Evolutionary conservation across 2,329 filamentous ascomycete genomes (phyloP).

Genomic region (Talaromyces sp.): DNA sequence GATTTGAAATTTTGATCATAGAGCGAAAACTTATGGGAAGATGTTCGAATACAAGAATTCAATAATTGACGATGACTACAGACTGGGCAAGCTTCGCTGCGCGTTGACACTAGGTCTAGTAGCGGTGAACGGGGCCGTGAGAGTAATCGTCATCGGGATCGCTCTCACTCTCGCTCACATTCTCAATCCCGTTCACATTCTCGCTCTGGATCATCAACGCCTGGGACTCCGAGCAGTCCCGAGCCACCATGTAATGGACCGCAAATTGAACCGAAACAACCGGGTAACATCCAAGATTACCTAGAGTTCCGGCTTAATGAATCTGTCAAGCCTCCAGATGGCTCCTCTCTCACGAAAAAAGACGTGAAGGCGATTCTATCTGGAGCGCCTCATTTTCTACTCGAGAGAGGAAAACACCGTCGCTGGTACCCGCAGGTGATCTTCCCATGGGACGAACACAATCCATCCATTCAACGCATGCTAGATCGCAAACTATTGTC

Average conservation of each 20-base stretch:
- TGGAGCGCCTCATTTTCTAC: conserved; percentile 48
- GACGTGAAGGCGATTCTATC: conserved; percentile 47
- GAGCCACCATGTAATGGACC: conserved; percentile 10
- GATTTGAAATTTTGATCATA: neutral
- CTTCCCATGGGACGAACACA: conserved; percentile 48
- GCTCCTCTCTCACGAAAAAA: conserved; percentile 30
- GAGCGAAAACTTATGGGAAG: too few relatives aligned
- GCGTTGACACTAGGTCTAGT: neutral
- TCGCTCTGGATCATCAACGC: conserved; percentile 4
- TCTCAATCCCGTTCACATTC: neutral
- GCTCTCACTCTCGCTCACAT: neutral
- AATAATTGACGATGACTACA: neutral
- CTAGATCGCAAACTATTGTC: conserved; percentile 43
- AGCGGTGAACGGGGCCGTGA: conserved; percentile 1
- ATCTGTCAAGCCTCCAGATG: conserved; percentile 1
- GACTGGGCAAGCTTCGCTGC: neutral
- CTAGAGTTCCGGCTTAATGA: conserved; percentile 27
- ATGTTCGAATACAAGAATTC: too few relatives aligned
- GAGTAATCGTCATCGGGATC: neutral
- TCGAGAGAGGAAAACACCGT: conserved; percentile 45
- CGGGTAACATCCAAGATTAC: conserved; percentile 30
- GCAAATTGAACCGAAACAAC: conserved; percentile 29
- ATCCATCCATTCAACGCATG: conserved; percentile 42
- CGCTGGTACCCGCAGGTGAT: conserved; percentile 48
- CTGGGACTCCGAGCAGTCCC: conserved; percentile 7